Evolutionary conservation across 2,329 filamentous ascomycete genomes (phyloP), one percentile per base, ranked within the genome.

Genomic region (Microcyclosporella mali): DNA sequence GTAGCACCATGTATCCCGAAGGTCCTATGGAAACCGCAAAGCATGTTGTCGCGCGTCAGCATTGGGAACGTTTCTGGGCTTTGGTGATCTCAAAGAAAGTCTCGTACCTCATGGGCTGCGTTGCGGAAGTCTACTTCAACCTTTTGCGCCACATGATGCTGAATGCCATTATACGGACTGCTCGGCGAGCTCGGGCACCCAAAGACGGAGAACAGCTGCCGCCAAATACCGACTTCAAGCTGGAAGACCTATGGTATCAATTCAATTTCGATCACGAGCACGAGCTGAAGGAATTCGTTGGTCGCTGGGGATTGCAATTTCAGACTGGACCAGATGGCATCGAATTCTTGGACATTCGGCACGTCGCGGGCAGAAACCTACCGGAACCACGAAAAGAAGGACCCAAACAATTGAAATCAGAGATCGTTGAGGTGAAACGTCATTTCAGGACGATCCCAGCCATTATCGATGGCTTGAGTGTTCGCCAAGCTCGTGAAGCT

Each of bases 91-190:
- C 78, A 1, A 66, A 67, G 3, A 65, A 69, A 25, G 70, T 78
- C 1, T 77, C 79, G 0, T 83, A 81, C 53, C 63, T 82, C 6
- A 77, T 80, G 73, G 78, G 74, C 6, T 82, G 79, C 59, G 76
- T 80, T 17, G 75, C 78, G 1, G 79, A 82, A 53, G 73, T 80
- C 9, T 75, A 76, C 48, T 82, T 83, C 62, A 75, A 75, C 41
- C 64, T 74, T 18, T 65, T 82, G 33, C 74, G 79, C 9, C 70
- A 75, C 38, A 72, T 70, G 17, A 71, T 74, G 4, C 67, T 83
- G 34, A 71, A 75, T 30, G 51, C 69, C 65, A 50, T 60, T 6
- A 41, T 51, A 6, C 52, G 51, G 11, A 45, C 39, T 6, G 51
- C 47, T 30, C 45, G 51, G 10, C 18, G 11, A 41, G 33, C 35